Conservation (phyloP, 306 rosid species). For the Fragaria ananassa region DNA sequence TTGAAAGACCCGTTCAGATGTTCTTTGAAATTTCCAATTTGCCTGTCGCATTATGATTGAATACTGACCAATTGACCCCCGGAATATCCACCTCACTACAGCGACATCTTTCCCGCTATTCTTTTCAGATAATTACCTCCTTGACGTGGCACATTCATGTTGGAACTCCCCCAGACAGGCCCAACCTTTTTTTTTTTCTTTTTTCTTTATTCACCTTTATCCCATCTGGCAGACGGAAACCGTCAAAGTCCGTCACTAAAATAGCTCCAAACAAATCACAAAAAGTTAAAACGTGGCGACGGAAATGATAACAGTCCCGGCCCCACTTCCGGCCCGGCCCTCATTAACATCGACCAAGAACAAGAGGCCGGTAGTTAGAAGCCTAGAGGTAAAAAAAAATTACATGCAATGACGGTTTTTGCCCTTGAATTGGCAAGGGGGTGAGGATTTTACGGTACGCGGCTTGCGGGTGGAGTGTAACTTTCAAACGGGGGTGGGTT, state of each 20-base stretch:
- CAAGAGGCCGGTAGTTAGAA: background rate
- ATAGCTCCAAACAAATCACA: background rate
- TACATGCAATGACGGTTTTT: background rate
- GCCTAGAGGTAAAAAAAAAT: too few relatives aligned
- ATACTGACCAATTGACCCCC: background rate
- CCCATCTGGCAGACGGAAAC: background rate
- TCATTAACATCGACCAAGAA: background rate
- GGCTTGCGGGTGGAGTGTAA: conserved; percentile 17
- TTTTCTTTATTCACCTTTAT: background rate
- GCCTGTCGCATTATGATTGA: background rate
- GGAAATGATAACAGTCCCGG: background rate
- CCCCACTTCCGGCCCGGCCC: background rate
- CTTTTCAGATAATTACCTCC: background rate
- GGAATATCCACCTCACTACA: background rate
- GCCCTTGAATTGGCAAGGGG: background rate
- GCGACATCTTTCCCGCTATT: background rate
- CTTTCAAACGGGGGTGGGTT: background rate
- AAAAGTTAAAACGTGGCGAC: background rate
- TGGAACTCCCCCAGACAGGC: background rate
- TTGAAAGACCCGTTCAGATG: background rate
- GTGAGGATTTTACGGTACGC: background rate
- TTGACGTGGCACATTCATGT: conserved; percentile 11
- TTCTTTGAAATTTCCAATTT: background rate
- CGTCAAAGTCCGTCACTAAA: background rate
- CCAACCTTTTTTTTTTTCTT: too few relatives aligned